Evolutionary conservation across 1,284 basidiomycete species (phyloP).

Genomic region (Puccinia horiana): DNA sequence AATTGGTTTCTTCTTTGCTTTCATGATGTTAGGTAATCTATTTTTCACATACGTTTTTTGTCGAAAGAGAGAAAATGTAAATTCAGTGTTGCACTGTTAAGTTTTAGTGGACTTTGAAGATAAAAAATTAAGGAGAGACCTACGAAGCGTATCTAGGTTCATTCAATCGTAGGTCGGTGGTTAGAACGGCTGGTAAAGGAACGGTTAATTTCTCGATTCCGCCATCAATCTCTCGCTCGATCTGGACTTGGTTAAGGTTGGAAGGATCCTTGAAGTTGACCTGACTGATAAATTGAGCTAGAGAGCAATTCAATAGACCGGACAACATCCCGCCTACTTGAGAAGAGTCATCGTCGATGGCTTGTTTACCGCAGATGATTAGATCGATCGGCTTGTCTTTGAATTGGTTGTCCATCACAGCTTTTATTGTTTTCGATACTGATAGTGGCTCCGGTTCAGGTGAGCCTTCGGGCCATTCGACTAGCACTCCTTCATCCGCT

Average conservation of each 20-base stretch:
- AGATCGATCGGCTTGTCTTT: slow-evolving; percentile 69
- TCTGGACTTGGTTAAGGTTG: slow-evolving; percentile 69
- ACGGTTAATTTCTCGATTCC: slow-evolving; percentile 82
- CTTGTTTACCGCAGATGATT: slow-evolving; percentile 97
- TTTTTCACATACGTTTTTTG: slow-evolving; percentile 36
- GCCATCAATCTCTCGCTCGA: slow-evolving; percentile 92
- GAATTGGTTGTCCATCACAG: slow-evolving; percentile 68
- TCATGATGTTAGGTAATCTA: slow-evolving; percentile 60
- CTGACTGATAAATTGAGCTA: slow-evolving; percentile 93
- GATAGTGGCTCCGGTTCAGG: slow-evolving; percentile 76
- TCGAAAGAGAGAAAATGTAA: background rate
- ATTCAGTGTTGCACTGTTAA: background rate
- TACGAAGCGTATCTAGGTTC: slow-evolving; percentile 91
- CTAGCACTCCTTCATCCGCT: slow-evolving; percentile 87
- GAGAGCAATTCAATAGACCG: slow-evolving; percentile 85
- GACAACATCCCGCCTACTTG: slow-evolving; percentile 98
- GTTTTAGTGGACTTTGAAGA: background rate
- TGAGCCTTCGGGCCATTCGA: slow-evolving; percentile 75
- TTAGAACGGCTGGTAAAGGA: slow-evolving; percentile 80
- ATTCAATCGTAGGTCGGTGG: slow-evolving; percentile 79
- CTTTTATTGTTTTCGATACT: slow-evolving; percentile 79
- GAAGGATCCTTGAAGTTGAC: slow-evolving; percentile 69
- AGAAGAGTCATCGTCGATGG: slow-evolving; percentile 96
- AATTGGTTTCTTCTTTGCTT: slow-evolving; percentile 95
- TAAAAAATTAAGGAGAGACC: slow-evolving; percentile 69